Evolutionary conservation across 2,329 filamentous ascomycete genomes (phyloP), one percentile per base, ranked within the genome.

Genomic region (Calonectria montana): DNA sequence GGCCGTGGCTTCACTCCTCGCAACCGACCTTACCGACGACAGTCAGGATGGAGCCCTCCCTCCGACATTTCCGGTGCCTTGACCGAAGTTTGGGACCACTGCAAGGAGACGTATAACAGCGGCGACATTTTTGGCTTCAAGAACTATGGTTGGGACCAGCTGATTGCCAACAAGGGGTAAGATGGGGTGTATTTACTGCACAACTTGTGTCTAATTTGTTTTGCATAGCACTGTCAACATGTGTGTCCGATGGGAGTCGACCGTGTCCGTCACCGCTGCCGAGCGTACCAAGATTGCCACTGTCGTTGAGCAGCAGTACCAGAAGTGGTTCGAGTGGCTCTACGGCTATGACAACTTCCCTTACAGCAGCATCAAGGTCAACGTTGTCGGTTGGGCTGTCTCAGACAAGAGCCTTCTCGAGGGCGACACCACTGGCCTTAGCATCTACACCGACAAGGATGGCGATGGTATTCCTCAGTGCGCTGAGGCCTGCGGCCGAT

Each of bases 221-320:
- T 59, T n/a, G 31, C 43, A 5, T 27, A 75, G 74, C 12, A 61
- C 53, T 16, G 65, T 77, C 16, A 77, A 77, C 66, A 76, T 77
- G n/a, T 86, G 84, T 66, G 84, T 87, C 8, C 83, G 85, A 61
- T 87, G 85, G 85, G 84, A 87, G 50, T 84, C 83, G 4, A 79
- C 75, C 31, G 75, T 79, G 4, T 78, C 77, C 1, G 80, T 85
- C 9, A 82, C 82, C 0, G 83, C 79, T 10, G 82, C 80, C 1
- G 80, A 86, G 67, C 83, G 85, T 41, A 75, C 76, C 21, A 74
- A 83, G 62, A 78, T 86, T 35, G 80, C 83, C 55, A 74, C 77
- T 2, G 79, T 80, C 3, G 77, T 84, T 37, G 77, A 81, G 53
- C 75, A 76, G 41, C 81, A 82, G 43, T 83, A 84, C 75, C 80